Evolutionary conservation across 129 eudicot species (phyloP).

Genomic region (Dittrichia graveolens): DNA sequence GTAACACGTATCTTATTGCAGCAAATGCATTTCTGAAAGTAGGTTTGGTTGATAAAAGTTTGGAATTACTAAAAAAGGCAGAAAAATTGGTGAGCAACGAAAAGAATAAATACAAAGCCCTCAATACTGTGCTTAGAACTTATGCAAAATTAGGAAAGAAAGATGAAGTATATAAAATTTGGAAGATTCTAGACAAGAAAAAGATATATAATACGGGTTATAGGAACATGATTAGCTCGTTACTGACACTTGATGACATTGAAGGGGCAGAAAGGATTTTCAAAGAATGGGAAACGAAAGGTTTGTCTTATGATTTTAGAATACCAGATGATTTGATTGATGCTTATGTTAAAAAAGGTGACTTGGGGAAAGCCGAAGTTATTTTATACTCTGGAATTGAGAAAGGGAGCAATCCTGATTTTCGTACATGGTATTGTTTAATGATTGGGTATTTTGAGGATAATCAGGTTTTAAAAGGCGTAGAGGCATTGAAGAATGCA

Average conservation of each 20-base stretch:
- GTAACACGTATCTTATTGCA: slow-evolving; percentile 28
- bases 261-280: slow-evolving; percentile 56
- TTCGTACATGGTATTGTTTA: slow-evolving; percentile 51
- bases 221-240: slow-evolving; percentile 48
- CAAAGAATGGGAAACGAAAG: slow-evolving; percentile 53
- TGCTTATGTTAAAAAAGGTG: slow-evolving; percentile 43
- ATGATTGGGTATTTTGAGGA: slow-evolving; percentile 45
- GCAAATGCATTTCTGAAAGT: slow-evolving; percentile 45
- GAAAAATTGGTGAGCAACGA: slow-evolving; percentile 27
- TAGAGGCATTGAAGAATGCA: slow-evolving; percentile 53
- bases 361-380: slow-evolving; percentile 52
- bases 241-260: slow-evolving; percentile 53
- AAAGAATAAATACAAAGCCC: slow-evolving; percentile 22
- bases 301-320: slow-evolving; percentile 46
- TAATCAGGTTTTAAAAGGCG: slow-evolving; percentile 44
- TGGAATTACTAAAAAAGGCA: slow-evolving; percentile 37
- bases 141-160: slow-evolving; percentile 49
- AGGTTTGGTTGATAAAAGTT: slow-evolving; percentile 45
- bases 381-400: slow-evolving; percentile 36
- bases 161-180: slow-evolving; percentile 53
- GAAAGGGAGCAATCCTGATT: slow-evolving; percentile 45
- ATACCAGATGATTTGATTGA: slow-evolving; percentile 43
- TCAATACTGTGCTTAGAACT: slow-evolving; percentile 23
- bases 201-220: slow-evolving; percentile 48
- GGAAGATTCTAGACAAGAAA: slow-evolving; percentile 44